Evolutionary conservation across 2,329 filamentous ascomycete species (phyloP).

Genomic region (Didymella glomerata): DNA sequence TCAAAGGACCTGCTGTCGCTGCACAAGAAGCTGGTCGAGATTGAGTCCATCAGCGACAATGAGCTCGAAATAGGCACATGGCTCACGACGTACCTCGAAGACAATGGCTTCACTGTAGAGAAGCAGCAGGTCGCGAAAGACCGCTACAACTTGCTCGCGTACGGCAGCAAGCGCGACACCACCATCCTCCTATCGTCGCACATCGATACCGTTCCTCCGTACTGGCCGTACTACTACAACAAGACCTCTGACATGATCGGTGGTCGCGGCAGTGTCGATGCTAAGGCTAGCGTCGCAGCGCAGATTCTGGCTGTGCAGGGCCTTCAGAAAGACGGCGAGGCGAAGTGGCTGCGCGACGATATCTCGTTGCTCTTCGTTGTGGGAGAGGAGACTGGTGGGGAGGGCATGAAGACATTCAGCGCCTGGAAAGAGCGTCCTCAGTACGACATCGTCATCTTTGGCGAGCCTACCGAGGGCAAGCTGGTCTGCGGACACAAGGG

Average conservation of each 20-base stretch:
- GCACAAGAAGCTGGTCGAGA: conserved; percentile 77
- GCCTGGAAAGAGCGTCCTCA: conserved; percentile 41
- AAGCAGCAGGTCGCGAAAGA: conserved; percentile 61
- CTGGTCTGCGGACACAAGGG: conserved; percentile 94
- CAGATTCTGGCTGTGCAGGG: conserved; percentile 73
- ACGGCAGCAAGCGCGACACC: conserved; percentile 60
- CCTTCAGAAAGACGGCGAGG: conserved; percentile 52
- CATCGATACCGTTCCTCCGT: conserved; percentile 77
- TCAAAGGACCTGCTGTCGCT: conserved; percentile 69
- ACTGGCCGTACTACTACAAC: conserved; percentile 70
- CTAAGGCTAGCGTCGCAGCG: conserved; percentile 68
- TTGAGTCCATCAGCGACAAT: conserved; percentile 74
- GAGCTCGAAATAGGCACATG: conserved; percentile 75
- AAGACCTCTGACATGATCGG: conserved; percentile 63
- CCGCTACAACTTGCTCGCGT: conserved; percentile 82
- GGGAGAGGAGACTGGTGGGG: conserved; percentile 82
- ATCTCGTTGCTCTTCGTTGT: conserved; percentile 70
- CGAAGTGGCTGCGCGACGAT: conserved; percentile 50
- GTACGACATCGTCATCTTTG: conserved; percentile 82
- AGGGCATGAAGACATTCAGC: conserved; percentile 73
- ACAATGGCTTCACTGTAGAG: conserved; percentile 69
- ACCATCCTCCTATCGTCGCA: conserved; percentile 77
- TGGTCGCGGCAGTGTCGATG: conserved; percentile 77
- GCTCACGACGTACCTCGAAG: conserved; percentile 71
- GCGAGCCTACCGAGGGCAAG: conserved; percentile 89